Base-by-base conservation (phyloP, 805 yeast species). In the Saccharomycopsis sp. region DNA sequence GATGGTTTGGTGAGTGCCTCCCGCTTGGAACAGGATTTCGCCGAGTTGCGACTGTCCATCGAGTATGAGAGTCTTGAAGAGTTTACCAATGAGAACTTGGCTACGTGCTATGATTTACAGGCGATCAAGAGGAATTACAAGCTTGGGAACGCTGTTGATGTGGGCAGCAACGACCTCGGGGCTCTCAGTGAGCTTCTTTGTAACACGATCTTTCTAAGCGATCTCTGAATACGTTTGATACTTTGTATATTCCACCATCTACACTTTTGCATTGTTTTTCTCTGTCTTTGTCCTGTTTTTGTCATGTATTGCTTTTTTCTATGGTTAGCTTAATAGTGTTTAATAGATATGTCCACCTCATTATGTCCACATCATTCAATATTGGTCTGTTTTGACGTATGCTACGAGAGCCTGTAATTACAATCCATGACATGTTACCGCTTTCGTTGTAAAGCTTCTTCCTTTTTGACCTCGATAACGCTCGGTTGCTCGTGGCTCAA, bases 101-200 rank as follows among this genome's bases (percentile, higher is more conserved):
- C 25, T 8, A 52, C 19, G 15, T 17, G 38, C 29, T 29, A 47
- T 24, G 63, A 57, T 22, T 47, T 58, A 19, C 54, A 60, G 25
- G 23, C 5, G 20, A 35, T 60, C 20, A 60, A 55, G 55, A 60
- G 56, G 49, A 60, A 60, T 44, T 60, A 60, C 38, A 60, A 60
- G 35, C 25, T 60, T 22, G 61, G 57, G 14, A 50, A 38, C 29
- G 29, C 53, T 9, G 51, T 57, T 56, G 34, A 41, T 12, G 54
- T 49, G 20, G 55, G 51, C 22, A 17, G 8, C 7, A 22, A 17
- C 14, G 29, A 54, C 7, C 42, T 17, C 12, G 44, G 54, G 54
- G 51, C 57, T 14, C 22, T 52, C 54, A 20, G 56, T 59, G 22
- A 56, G 56, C 19, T 44, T 50, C 17, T 53, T 59, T 23, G 54